phyloP scores from a whole-genome alignment of 208 protist species.

The Trichomonas tenax region DNA sequence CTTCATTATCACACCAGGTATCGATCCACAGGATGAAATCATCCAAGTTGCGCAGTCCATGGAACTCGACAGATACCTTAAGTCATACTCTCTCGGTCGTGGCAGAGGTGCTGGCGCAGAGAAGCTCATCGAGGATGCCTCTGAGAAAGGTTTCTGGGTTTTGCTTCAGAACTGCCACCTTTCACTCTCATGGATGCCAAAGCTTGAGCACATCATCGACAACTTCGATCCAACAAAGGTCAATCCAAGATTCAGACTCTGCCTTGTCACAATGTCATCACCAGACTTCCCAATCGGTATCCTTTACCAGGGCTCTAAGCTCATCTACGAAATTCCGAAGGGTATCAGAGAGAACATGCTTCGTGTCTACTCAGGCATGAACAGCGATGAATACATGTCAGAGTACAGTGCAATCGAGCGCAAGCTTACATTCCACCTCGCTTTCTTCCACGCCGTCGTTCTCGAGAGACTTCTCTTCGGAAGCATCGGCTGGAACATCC shows the following conservation, averaged over 20 bases:
- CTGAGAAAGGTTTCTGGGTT: constrained; percentile 61
- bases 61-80: constrained; percentile 70
- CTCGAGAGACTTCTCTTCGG: constrained; percentile 92
- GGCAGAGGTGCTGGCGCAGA: constrained; percentile 88
- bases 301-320: constrained; percentile 84
- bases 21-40: constrained; percentile 61
- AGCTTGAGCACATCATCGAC: constrained; percentile 71
- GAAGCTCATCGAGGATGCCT: constrained; percentile 57
- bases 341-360: constrained; percentile 85
- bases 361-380: constrained; percentile 31
- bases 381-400: constrained; percentile 78
- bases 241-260: constrained; percentile 76
- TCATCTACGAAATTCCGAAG: constrained; percentile 89
- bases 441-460: constrained; percentile 89
- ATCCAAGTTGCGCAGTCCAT: constrained; percentile 58
- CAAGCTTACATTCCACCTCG: constrained; percentile 86
- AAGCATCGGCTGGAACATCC: constrained; percentile 81
- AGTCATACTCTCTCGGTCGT: constrained; percentile 89
- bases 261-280: constrained; percentile 78
- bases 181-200: constrained; percentile 76
- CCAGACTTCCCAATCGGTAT: constrained; percentile 73
- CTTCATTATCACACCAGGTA: constrained; percentile 95
- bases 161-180: constrained; percentile 96
- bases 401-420: constrained; percentile 82
- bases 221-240: constrained; percentile 35